Percentiles rank a stretch among this genome's conserved stretches.
These are phyloP conservation scores for Rubia occidens DNA, from an alignment of 305 asterid species.

Conservation along the genomic window DNA sequence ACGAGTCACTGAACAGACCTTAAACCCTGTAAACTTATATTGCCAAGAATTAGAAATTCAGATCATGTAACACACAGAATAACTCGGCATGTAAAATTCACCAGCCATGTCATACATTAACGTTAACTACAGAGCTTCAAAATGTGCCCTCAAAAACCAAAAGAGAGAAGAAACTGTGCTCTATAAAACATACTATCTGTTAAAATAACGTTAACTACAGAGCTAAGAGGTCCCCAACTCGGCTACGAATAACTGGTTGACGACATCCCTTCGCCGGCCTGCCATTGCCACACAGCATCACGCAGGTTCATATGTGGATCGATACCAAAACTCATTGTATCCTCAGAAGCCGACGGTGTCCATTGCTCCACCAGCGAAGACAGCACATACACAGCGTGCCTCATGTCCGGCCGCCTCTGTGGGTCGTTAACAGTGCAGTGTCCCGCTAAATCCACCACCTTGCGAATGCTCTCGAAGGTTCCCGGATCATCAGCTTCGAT, in stretches of 20 bases:
- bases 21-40: too few relatives aligned
- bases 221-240: too few relatives aligned
- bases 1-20: too few relatives aligned
- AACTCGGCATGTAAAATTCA: too few relatives aligned
- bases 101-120: too few relatives aligned
- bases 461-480: conserved; percentile 38
- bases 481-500: conserved; percentile 42
- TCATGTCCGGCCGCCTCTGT: conserved; percentile 65
- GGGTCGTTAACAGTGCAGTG: conserved; percentile 76
- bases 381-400: conserved; percentile 59
- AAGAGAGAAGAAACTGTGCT: background rate
- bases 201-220: too few relatives aligned
- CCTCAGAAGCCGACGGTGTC: conserved; percentile 37
- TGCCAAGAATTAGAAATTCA: too few relatives aligned
- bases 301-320: conserved; percentile 50
- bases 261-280: conserved; percentile 32
- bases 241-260: background rate
- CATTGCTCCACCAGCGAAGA: conserved; percentile 60
- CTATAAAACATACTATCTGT: too few relatives aligned
- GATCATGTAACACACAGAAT: too few relatives aligned
- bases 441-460: conserved; percentile 64
- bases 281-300: conserved; percentile 60
- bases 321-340: conserved; percentile 27
- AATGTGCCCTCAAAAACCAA: background rate
- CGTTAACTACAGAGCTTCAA: too few relatives aligned